These are phyloP conservation scores for Sugiyamaella boreocaroliniensis DNA, from an alignment of 805 yeast species.

Conservation along the genomic window DNA sequence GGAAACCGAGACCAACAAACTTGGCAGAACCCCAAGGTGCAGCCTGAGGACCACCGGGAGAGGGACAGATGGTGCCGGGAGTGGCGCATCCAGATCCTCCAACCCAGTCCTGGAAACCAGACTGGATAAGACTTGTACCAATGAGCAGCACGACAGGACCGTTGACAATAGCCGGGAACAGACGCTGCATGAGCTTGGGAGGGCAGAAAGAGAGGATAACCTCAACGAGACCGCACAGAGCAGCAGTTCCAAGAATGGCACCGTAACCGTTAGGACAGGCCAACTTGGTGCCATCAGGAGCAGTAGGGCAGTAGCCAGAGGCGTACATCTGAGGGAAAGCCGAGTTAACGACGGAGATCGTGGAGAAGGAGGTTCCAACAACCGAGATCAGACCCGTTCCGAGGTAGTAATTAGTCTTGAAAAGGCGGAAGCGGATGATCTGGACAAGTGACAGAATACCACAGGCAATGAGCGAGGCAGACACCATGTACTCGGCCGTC, in stretches of 20 bases:
- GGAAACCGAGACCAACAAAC: constrained; percentile 80
- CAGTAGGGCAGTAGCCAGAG: constrained; percentile 59
- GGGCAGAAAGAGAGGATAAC: constrained; percentile 71
- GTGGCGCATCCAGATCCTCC: constrained; percentile 64
- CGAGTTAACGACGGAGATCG: constrained; percentile 69
- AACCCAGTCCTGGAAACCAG: constrained; percentile 79
- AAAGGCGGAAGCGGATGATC: constrained; percentile 73
- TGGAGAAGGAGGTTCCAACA: constrained; percentile 87
- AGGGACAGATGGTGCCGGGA: constrained; percentile 39
- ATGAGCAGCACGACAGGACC: constrained; percentile 88
- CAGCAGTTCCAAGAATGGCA: constrained; percentile 74
- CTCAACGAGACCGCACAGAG: constrained; percentile 69
- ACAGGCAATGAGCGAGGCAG: constrained; percentile 64
- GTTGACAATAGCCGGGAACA: constrained; percentile 86
- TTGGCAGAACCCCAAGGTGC: constrained; percentile 81
- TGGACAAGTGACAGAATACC: constrained; percentile 68
- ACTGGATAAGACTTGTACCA: constrained; percentile 59
- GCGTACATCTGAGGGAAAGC: constrained; percentile 77
- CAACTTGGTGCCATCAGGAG: constrained; percentile 54
- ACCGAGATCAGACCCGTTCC: constrained; percentile 89
- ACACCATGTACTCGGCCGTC: constrained; percentile 55
- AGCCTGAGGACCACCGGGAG: constrained; percentile 45
- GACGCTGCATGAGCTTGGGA: constrained; percentile 55
- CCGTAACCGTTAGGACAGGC: constrained; percentile 93
- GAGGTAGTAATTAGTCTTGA: constrained; percentile 62